Conservation (phyloP, 2,329 filamentous ascomycete species). For the Cladosporium sp. region DNA sequence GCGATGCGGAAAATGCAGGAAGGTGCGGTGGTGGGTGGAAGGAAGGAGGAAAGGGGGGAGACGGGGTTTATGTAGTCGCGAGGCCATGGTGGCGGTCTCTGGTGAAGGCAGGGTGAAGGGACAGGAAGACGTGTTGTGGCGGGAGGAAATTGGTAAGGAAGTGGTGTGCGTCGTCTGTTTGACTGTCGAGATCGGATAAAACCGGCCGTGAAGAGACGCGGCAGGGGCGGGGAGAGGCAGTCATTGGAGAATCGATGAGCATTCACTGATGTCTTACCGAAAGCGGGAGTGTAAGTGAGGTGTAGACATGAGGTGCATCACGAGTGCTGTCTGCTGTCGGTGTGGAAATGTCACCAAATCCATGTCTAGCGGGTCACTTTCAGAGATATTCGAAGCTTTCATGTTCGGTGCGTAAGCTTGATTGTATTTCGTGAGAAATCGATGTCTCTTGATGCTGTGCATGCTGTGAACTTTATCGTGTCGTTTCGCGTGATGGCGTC, state of each 20-base stretch:
- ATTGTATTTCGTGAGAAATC: background rate
- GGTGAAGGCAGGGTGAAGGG: background rate
- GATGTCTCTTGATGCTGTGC: background rate
- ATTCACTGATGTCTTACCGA: background rate
- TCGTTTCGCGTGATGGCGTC: conserved; percentile 9
- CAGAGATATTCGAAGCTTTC: background rate
- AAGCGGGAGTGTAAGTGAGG: background rate
- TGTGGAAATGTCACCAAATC: background rate
- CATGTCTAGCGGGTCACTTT: background rate
- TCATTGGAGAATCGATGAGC: background rate
- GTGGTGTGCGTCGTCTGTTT: background rate
- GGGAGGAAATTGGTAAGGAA: background rate
- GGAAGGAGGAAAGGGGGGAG: background rate
- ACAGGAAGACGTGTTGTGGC: background rate
- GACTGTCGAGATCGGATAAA: background rate
- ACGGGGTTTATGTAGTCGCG: conserved; percentile 5
- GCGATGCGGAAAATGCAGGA: background rate
- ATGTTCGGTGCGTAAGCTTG: background rate
- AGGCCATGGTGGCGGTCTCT: background rate
- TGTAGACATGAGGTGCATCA: background rate
- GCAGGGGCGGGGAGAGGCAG: background rate
- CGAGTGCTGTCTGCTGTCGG: background rate
- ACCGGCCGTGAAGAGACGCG: background rate
- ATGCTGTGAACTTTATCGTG: conserved; percentile 1
- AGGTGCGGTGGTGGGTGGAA: conserved; percentile 4